phyloP scores from a whole-genome alignment of 305 asterid species.

The Rubia occidens region DNA sequence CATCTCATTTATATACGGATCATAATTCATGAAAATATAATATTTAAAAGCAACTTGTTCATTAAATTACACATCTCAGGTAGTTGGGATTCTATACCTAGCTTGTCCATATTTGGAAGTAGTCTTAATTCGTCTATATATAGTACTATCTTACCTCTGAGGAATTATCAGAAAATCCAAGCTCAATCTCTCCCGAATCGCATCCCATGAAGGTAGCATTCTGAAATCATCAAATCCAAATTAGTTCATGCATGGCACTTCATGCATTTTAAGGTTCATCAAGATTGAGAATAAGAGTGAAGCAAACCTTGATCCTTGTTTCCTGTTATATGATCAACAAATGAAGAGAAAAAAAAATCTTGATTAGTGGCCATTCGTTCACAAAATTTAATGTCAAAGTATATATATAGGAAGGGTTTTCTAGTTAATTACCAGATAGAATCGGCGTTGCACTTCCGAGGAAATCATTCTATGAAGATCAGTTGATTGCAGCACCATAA shows the following conservation, averaged over 20 bases:
- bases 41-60: background rate
- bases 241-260: background rate
- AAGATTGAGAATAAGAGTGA: background rate
- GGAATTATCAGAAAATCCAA: slow-evolving; percentile 43
- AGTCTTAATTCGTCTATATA: background rate
- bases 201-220: slow-evolving; percentile 62
- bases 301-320: slow-evolving; percentile 72
- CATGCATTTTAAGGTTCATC: background rate
- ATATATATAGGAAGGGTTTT: background rate
- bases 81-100: background rate
- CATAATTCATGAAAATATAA: background rate
- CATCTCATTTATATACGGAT: background rate
- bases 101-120: background rate
- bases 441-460: slow-evolving; percentile 40
- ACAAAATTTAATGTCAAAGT: background rate
- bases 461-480: slow-evolving; percentile 41
- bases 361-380: background rate
- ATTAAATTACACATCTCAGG: background rate
- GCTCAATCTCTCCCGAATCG: slow-evolving; percentile 62
- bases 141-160: slow-evolving; percentile 27
- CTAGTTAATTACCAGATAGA: slow-evolving; percentile 38
- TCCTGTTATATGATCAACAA: slow-evolving; percentile 33
- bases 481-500: slow-evolving; percentile 39
- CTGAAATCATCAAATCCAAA: slow-evolving; percentile 23
- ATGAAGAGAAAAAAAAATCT: background rate